Evolutionary conservation across 805 yeast species (phyloP).

Genomic region (Komagataella kurtzmanii): DNA sequence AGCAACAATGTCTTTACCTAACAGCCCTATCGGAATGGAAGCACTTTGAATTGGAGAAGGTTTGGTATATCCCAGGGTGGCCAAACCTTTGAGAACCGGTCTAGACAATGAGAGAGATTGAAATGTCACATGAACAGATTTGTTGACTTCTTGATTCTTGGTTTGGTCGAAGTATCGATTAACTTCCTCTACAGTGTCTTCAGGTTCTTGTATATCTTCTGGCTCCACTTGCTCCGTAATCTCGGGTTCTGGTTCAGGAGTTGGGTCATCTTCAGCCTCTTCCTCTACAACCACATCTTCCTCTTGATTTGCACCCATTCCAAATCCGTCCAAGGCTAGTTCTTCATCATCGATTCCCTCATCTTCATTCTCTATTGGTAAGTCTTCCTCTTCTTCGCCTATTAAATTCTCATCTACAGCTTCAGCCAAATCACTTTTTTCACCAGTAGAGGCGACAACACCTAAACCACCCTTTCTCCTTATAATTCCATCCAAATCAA

Average conservation of each 20-base stretch:
- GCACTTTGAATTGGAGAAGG: constrained; percentile 95
- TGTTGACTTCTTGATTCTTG: constrained; percentile 25
- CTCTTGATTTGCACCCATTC: constrained; percentile 22
- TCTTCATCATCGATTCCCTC: constrained; percentile 24
- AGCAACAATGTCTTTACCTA: constrained; percentile 95
- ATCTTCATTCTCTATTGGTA: constrained; percentile 12
- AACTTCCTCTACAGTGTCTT: constrained; percentile 70
- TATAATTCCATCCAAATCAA: constrained; percentile 80
- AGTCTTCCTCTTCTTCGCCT: constrained; percentile 16
- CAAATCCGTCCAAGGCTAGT: constrained; percentile 22
- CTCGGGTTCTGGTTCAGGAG: constrained; percentile 19
- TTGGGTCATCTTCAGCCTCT: constrained; percentile 13
- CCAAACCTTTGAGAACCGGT: constrained; percentile 76
- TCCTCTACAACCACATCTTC: constrained; percentile 13
- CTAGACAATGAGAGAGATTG: constrained; percentile 73
- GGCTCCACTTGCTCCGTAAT: constrained; percentile 9
- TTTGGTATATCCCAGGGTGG: constrained; percentile 66
- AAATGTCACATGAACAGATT: constrained; percentile 43
- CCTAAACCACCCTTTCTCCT: constrained; percentile 74
- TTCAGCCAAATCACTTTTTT: constrained; percentile 12
- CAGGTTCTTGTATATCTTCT: constrained; percentile 9
- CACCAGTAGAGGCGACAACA: constrained; percentile 31
- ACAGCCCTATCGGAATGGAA: constrained; percentile 81
- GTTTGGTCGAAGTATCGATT: constrained; percentile 60
- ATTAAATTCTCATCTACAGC: constrained; percentile 22